Percentiles rank a stretch among this genome's conserved stretches.
Evolutionary conservation across 2,329 filamentous ascomycete genomes (phyloP).

Genomic region (Beauveria rudraprayagi): DNA sequence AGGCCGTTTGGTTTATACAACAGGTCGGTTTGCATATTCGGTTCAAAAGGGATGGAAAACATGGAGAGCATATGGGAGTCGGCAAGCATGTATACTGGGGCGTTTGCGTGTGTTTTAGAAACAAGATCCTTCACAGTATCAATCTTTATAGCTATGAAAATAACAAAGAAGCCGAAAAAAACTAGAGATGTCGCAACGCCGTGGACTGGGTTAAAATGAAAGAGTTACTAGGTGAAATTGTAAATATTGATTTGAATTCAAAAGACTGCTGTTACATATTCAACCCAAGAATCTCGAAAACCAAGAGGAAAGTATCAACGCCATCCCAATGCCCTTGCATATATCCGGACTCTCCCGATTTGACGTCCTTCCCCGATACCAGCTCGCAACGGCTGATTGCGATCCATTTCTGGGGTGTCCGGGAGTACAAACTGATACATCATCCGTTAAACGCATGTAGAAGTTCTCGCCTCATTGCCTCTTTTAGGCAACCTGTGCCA

Average conservation of each 20-base stretch:
- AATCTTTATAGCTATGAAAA: not conserved
- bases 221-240: not conserved
- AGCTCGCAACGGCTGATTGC: not conserved
- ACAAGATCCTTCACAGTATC: not conserved
- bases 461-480: no score
- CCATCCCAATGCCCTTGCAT: conserved; percentile 5
- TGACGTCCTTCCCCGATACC: not conserved
- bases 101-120: conserved; percentile 1
- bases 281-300: not conserved
- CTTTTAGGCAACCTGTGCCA: no score
- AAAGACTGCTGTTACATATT: not conserved
- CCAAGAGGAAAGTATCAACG: conserved; percentile 1
- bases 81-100: conserved; percentile 11
- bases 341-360: not conserved
- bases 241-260: not conserved
- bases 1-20: not conserved
- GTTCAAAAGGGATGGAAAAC: not conserved
- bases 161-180: not conserved
- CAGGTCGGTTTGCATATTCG: not conserved
- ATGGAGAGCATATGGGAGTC: not conserved
- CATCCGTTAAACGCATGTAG: not conserved
- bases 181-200: not conserved
- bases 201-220: not conserved
- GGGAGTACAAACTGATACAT: not conserved
- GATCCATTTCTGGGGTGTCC: not conserved